Conservation (phyloP, 352 stramenopile species). For the Pseudoperonospora humuli region DNA sequence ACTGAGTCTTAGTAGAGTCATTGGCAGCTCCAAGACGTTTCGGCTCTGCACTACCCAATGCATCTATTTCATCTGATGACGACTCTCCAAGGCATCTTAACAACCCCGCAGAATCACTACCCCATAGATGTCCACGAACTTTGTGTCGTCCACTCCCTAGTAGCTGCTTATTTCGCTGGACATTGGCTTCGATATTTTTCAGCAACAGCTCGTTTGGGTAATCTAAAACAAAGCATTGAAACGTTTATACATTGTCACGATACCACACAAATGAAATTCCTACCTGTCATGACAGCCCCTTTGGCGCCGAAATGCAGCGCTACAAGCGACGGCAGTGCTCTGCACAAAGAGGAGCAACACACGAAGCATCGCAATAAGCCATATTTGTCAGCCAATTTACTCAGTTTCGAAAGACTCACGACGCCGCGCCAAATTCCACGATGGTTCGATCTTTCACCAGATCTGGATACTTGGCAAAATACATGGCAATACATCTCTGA, state of each 20-base stretch:
- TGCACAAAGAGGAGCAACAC: slow-evolving; percentile 5
- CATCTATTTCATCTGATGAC: neutral
- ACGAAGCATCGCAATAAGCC: no score
- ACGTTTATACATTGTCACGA: neutral
- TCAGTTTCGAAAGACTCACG: slow-evolving; percentile 16
- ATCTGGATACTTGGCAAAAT: slow-evolving; percentile 31
- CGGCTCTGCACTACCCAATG: neutral
- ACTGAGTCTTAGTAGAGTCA: slow-evolving; percentile 2
- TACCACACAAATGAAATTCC: neutral
- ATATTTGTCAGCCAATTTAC: no score
- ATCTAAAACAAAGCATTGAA: slow-evolving; percentile 15
- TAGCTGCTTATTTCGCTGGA: slow-evolving; percentile 29
- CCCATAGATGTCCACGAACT: slow-evolving; percentile 40
- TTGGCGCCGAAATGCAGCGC: slow-evolving; percentile 34
- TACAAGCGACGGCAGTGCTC: slow-evolving; percentile 39
- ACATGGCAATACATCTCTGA: slow-evolving; percentile 32
- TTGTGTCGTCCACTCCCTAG: slow-evolving; percentile 18
- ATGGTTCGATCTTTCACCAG: slow-evolving; percentile 22
- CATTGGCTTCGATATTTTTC: slow-evolving; percentile 36
- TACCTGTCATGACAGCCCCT: slow-evolving; percentile 38
- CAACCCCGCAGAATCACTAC: slow-evolving; percentile 15
- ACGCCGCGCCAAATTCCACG: slow-evolving; percentile 47
- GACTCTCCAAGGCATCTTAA: slow-evolving; percentile 12
- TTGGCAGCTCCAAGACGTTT: neutral
- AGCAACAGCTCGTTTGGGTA: slow-evolving; percentile 41